phyloP scores from a whole-genome alignment of 345 rosid species.

The Bretschneidera sinensis region DNA sequence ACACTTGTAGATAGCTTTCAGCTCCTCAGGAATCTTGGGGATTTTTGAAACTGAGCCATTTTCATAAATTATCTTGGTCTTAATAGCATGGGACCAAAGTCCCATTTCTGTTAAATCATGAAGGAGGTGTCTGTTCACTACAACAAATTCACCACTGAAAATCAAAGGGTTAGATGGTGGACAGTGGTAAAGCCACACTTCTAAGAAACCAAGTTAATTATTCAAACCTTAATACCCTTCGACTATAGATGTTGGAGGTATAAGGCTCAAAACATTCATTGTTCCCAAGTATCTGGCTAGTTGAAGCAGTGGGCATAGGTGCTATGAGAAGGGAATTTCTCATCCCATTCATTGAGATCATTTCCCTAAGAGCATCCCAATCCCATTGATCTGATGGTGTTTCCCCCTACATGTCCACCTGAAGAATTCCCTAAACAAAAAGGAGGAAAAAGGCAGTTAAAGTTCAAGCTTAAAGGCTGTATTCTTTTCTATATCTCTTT shows the following conservation, averaged over 20 bases:
- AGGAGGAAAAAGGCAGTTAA: too few relatives aligned
- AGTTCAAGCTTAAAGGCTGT: too few relatives aligned
- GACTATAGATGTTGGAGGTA: slow-evolving; percentile 75
- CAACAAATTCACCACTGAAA: slow-evolving; percentile 78
- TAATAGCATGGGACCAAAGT: slow-evolving; percentile 54
- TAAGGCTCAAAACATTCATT: slow-evolving; percentile 84
- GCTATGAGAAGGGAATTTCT: slow-evolving; percentile 78
- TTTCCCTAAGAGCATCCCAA: slow-evolving; percentile 36
- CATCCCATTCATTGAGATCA: slow-evolving; percentile 58
- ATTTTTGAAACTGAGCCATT: slow-evolving; percentile 59
- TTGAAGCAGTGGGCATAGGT: slow-evolving; percentile 85
- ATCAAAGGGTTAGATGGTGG: slow-evolving; percentile 5
- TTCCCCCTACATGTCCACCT: slow-evolving; percentile 30
- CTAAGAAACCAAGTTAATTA: neutral
- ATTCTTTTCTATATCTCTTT: too few relatives aligned
- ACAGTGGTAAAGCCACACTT: neutral
- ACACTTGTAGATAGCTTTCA: slow-evolving; percentile 64
- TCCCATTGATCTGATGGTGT: slow-evolving; percentile 27
- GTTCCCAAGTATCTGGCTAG: slow-evolving; percentile 90
- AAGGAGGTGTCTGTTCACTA: slow-evolving; percentile 81
- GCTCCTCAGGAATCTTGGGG: slow-evolving; percentile 51
- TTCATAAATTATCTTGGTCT: slow-evolving; percentile 57
- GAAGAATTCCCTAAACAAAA: slow-evolving; percentile 21
- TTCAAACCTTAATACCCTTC: slow-evolving; percentile 66
- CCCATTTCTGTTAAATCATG: slow-evolving; percentile 76